Evolutionary conservation across 768 basidiomycete genomes (phyloP), one percentile per base, ranked within the genome.

Genomic region (Collybiopsis confluens): DNA sequence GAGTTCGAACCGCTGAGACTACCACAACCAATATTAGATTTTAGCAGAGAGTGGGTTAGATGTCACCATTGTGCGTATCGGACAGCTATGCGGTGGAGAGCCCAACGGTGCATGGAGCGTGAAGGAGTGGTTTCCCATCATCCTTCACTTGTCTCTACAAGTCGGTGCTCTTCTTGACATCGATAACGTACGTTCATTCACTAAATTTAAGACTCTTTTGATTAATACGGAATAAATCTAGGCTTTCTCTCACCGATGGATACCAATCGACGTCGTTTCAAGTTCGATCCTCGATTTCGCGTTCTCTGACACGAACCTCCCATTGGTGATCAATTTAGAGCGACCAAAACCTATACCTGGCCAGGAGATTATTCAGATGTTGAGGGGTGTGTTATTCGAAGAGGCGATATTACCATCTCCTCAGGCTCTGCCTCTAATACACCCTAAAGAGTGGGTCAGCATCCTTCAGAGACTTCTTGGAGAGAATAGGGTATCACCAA

Each of bases 71-170:
- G n/a, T 60, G n/a, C 52, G 60, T 41, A 62, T 73, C 16, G 69
- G 74, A 2, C 72, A 74, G 54, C 56, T 76, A 26, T 59, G 61
- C n/a, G 74, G 71, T 2, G 65, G 66, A 28, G 20, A 10, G 7
- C 63, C 65, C 2, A 62, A 64, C 37, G 75, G 73, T 18, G 64
- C 67, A 4, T 73, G 71, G 74, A 63, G 65, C 23, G 66, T 62
- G 0, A 61, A 59, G 1, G 65, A 70, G 38, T 72, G 72, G 68
- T 53, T 75, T 36, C 70, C 73, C 3, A 63, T 67, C 18, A 56
- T 75, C 3, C 65, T 74, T 11, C 66, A 70, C 44, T 68, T 68
- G 0, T 67, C 68, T 45, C 18, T 65, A 13, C 30, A 33, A 33
- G 30, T 33, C 30, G 30, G 30, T 6, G 13, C 6, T 13, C 13